Conservation (phyloP, 257 asterid genomes). For the Nicotiana attenuata region DNA sequence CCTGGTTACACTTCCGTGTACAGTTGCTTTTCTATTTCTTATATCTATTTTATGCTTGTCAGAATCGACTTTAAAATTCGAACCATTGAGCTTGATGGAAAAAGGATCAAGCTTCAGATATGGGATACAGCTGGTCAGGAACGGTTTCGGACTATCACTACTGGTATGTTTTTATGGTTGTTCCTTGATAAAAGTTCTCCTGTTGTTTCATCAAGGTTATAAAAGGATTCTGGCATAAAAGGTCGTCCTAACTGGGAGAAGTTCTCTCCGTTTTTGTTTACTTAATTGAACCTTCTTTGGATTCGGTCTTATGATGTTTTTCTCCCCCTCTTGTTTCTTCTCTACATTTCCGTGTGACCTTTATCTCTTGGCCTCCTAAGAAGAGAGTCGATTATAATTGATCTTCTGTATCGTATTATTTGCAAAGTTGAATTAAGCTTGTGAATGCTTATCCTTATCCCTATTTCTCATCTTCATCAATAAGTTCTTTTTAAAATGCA, state of each 20-base stretch:
- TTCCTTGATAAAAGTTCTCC: neutral
- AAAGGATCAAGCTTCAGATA: conserved; percentile 37
- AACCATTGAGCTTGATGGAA: conserved; percentile 38
- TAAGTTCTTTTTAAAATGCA: neutral
- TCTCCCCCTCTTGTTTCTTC: neutral
- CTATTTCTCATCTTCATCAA: neutral
- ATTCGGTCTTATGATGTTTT: neutral
- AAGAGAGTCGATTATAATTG: neutral
- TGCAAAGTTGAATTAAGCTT: neutral
- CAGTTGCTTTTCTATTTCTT: neutral
- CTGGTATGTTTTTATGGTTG: conserved; percentile 21
- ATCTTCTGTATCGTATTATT: neutral
- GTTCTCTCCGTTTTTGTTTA: neutral
- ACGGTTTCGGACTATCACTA: conserved; percentile 37
- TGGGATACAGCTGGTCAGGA: conserved; percentile 48
- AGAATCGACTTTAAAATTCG: conserved; percentile 34
- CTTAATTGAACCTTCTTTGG: neutral
- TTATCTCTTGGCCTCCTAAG: neutral
- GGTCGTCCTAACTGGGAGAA: neutral
- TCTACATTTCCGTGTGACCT: neutral
- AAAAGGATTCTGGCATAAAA: neutral
- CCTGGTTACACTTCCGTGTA: neutral
- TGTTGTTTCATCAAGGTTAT: neutral
- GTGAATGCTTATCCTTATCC: neutral
- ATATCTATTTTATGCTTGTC: neutral